Conservation (phyloP, 2,329 filamentous ascomycete genomes). For the Fusarium ambrosium region DNA sequence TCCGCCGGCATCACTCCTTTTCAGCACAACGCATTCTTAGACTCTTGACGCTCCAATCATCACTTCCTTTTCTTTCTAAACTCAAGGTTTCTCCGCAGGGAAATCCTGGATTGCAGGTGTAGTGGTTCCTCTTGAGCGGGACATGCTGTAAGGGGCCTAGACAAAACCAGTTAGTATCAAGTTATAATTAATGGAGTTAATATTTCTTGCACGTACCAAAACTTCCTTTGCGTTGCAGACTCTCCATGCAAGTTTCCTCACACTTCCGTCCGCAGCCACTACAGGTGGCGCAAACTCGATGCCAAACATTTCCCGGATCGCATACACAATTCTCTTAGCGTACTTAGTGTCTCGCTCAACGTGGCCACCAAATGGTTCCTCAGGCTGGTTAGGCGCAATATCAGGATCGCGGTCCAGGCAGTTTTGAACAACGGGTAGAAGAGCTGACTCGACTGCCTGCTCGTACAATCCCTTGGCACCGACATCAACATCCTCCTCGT, state of each 20-base stretch:
- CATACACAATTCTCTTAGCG: constrained; percentile 90
- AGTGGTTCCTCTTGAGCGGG: constrained; percentile 71
- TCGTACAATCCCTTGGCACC: constrained; percentile 73
- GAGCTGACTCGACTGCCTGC: constrained; percentile 78
- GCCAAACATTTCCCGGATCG: constrained; percentile 96
- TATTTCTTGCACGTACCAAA: constrained; percentile 71
- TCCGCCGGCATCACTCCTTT: constrained; percentile 1
- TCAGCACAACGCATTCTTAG: neutral
- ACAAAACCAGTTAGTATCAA: constrained; percentile 26
- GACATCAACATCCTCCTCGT: constrained; percentile 77
- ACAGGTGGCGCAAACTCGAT: constrained; percentile 95
- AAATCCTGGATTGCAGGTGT: constrained; percentile 67
- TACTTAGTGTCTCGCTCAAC: constrained; percentile 92
- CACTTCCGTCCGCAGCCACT: constrained; percentile 90
- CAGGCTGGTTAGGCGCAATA: constrained; percentile 83
- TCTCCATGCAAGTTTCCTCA: constrained; percentile 91
- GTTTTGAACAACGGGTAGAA: constrained; percentile 88
- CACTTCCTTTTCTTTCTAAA: neutral
- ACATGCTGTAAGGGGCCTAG: constrained; percentile 81
- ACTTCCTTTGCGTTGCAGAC: constrained; percentile 97
- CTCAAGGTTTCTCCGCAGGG: constrained; percentile 44
- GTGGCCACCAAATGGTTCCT: constrained; percentile 86
- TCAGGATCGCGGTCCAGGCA: constrained; percentile 94
- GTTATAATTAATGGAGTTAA: neutral
- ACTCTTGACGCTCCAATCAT: neutral